Evolutionary conservation across 257 asterid genomes (phyloP).

Genomic region (Oldenlandia corymbosa): DNA sequence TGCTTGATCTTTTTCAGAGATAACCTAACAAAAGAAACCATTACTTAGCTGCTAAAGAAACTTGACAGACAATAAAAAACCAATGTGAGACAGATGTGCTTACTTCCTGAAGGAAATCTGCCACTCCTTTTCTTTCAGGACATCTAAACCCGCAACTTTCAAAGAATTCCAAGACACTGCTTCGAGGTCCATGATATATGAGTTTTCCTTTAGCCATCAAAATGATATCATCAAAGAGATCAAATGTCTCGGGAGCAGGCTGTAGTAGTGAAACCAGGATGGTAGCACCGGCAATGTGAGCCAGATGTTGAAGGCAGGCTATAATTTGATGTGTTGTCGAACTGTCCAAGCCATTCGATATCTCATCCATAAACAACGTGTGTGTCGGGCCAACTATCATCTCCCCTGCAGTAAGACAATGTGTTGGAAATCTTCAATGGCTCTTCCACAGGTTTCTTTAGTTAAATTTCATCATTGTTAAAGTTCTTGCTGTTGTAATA

Average conservation of each 20-base stretch:
- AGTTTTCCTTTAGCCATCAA: constrained; percentile 19
- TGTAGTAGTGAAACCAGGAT: constrained; percentile 22
- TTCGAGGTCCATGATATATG: constrained; percentile 22
- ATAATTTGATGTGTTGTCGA: constrained; percentile 21
- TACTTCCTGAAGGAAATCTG: constrained; percentile 25
- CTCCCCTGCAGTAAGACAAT: constrained; percentile 24
- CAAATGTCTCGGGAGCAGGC: constrained; percentile 27
- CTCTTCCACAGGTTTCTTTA: neutral
- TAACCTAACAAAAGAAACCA: constrained; percentile 11
- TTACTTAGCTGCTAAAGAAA: neutral
- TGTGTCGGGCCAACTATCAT: constrained; percentile 21
- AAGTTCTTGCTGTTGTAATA: neutral
- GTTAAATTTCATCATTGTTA: neutral
- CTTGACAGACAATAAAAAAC: neutral
- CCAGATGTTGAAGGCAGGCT: constrained; percentile 23
- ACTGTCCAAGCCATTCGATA: constrained; percentile 25
- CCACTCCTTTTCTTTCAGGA: constrained; percentile 27
- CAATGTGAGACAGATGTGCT: neutral
- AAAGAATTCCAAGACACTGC: constrained; percentile 15
- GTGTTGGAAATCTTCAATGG: neutral
- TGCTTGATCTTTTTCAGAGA: constrained; percentile 16
- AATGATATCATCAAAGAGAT: constrained; percentile 25
- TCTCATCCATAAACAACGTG: constrained; percentile 23
- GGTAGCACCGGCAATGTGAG: constrained; percentile 16
- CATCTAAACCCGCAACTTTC: constrained; percentile 22